Conservation (phyloP, 192 early-diverging fungal species). For the Haplosporangium gracile region DNA sequence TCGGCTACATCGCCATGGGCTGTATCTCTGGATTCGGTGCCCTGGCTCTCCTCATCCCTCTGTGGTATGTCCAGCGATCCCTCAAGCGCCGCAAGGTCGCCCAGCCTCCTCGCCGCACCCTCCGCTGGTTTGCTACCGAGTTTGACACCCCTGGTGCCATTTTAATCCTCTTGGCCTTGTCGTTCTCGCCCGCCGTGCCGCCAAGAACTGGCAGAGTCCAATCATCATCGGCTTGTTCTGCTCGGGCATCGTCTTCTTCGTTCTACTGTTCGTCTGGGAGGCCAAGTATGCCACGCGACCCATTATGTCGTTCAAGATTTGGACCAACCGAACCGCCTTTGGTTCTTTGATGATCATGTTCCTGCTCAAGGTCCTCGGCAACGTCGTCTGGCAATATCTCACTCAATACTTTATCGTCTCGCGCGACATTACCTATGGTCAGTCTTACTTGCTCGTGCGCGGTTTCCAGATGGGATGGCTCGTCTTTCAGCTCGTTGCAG, state of each 20-base stretch:
- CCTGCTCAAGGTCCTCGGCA: constrained; percentile 45
- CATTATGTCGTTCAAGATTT: constrained; percentile 52
- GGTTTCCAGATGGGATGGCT: constrained; percentile 46
- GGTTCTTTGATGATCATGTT: constrained; percentile 35
- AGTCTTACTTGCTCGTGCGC: constrained; percentile 29
- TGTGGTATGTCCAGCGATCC: constrained; percentile 38
- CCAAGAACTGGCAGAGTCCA: constrained; percentile 34
- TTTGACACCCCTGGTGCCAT: constrained; percentile 45
- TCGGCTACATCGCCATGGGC: constrained; percentile 25
- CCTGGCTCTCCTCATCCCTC: constrained; percentile 30
- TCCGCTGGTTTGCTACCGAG: constrained; percentile 41
- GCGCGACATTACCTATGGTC: constrained; percentile 24
- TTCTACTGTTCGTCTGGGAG: constrained; percentile 36
- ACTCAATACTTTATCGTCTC: constrained; percentile 43
- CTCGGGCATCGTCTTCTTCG: constrained; percentile 23
- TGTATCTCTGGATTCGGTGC: constrained; percentile 23
- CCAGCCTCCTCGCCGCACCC: constrained; percentile 7
- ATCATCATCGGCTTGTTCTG: constrained; percentile 33
- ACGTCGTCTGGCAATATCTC: constrained; percentile 48
- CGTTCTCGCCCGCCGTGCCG: constrained; percentile 27
- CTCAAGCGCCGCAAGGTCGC: background rate
- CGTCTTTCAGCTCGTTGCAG: constrained; percentile 35
- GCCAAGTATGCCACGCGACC: constrained; percentile 28
- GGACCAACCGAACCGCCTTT: constrained; percentile 44
- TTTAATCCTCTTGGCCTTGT: constrained; percentile 38